A percentile compares a stretch with the other conserved stretches of the same genome.
phyloP scores from a whole-genome alignment of 2,329 filamentous ascomycete genomes.

The Akanthomyces dipterigenus region DNA sequence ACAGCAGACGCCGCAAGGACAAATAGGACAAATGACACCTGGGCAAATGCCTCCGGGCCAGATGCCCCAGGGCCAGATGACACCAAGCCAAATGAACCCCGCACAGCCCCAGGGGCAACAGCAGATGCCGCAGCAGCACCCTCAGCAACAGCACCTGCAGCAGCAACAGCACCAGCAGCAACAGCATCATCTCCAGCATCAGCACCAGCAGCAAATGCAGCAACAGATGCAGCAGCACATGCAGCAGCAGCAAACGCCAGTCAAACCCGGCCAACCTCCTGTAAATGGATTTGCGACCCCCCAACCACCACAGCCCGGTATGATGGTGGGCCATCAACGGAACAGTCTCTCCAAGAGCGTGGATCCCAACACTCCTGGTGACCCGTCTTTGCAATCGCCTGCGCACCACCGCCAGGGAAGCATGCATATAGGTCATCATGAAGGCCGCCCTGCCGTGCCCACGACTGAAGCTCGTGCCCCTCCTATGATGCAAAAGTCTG shows the following conservation, averaged over 20 bases:
- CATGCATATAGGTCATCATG: conserved; percentile 29
- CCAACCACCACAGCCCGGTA: conserved; percentile 21
- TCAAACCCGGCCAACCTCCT: conserved; percentile 32
- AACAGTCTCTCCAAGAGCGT: conserved; percentile 47
- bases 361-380: conserved; percentile 28
- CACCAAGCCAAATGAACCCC: conserved; percentile 20
- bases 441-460: conserved; percentile 22
- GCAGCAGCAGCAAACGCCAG: conserved; percentile 23
- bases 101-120: conserved; percentile 19
- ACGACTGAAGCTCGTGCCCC: conserved; percentile 21
- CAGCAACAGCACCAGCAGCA: conserved; percentile 30
- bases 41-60: conserved; percentile 21
- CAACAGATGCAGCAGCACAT: conserved; percentile 22
- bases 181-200: conserved; percentile 24
- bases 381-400: conserved; percentile 23
- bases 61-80: conserved; percentile 22
- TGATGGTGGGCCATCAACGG: conserved; percentile 34
- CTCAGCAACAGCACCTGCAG: conserved; percentile 27
- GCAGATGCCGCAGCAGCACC: conserved; percentile 25
- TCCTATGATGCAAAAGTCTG: conserved; percentile 38
- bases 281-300: conserved; percentile 33
- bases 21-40: conserved; percentile 25
- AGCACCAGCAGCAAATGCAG: conserved; percentile 20
- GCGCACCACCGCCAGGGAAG: conserved; percentile 29
- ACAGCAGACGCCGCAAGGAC: conserved; percentile 31